Evolutionary conservation across 768 basidiomycete species (phyloP).

Genomic region (Pholiota molesta): DNA sequence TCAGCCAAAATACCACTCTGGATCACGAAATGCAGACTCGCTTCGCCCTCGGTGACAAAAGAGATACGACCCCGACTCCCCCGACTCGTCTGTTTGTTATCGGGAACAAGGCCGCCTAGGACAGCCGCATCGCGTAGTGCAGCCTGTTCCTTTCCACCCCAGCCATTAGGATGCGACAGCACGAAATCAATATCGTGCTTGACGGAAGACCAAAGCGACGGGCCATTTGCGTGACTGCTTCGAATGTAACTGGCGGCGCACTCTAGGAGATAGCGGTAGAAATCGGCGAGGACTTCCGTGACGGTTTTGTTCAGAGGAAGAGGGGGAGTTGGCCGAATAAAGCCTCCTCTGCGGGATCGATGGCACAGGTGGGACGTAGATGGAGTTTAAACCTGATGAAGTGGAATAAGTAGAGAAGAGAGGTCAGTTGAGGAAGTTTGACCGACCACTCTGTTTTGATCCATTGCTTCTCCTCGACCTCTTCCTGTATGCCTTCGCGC

Average conservation of each 20-base stretch:
- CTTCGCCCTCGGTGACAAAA: conserved; percentile 61
- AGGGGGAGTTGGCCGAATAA: conserved; percentile 31
- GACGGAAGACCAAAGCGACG: conserved; percentile 39
- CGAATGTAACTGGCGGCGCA: conserved; percentile 45
- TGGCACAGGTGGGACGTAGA: conserved; percentile 21
- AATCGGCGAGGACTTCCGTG: conserved; percentile 49
- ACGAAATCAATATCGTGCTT: conserved; percentile 40
- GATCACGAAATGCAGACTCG: conserved; percentile 50
- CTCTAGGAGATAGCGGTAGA: conserved; percentile 45
- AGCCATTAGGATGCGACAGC: conserved; percentile 45
- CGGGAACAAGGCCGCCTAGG: conserved; percentile 38
- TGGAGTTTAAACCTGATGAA: conserved; percentile 35
- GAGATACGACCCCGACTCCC: conserved; percentile 31
- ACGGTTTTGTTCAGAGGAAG: conserved; percentile 44
- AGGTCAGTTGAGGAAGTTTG: not conserved
- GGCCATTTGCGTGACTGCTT: conserved; percentile 44
- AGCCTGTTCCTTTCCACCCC: conserved; percentile 44
- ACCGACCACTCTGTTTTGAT: conserved; percentile 50
- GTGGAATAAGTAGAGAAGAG: not conserved
- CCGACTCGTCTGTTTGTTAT: conserved; percentile 32
- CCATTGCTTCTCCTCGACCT: conserved; percentile 47
- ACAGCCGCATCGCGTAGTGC: conserved; percentile 44
- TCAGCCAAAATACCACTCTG: conserved; percentile 30
- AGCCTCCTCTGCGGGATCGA: conserved; percentile 12
- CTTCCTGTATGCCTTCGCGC: conserved; percentile 39